Evolutionary conservation across 352 stramenopile species (phyloP).

Genomic region (Thalassiosira exigua): DNA sequence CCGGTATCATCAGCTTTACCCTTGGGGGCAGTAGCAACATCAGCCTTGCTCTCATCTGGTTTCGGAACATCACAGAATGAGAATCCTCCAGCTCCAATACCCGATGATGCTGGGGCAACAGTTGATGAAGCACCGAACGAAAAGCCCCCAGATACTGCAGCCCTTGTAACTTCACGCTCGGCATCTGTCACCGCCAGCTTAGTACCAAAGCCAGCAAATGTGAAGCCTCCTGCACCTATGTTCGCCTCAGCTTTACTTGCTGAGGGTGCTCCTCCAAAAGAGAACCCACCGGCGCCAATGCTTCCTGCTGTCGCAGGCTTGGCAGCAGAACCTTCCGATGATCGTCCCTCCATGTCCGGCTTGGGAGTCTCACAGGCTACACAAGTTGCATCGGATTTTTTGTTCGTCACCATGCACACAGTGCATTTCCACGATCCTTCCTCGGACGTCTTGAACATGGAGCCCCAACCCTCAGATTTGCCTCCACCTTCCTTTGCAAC

Average conservation of each 20-base stretch:
- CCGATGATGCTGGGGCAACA: conserved; percentile 4
- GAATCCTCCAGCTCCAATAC: conserved; percentile 46
- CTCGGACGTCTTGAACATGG: conserved; percentile 68
- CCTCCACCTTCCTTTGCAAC: conserved; percentile 10
- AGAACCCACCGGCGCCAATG: conserved; percentile 64
- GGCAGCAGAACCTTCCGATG: neutral
- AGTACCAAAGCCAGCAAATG: conserved; percentile 39
- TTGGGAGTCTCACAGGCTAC: conserved; percentile 80
- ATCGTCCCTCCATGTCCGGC: conserved; percentile 54
- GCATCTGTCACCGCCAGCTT: conserved; percentile 24
- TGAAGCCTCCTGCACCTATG: conserved; percentile 25
- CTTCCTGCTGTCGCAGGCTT: conserved; percentile 22
- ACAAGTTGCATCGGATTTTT: conserved; percentile 62
- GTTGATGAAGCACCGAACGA: conserved; percentile 9
- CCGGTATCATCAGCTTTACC: too few species aligned
- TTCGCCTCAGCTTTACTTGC: neutral
- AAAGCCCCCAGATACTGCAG: neutral
- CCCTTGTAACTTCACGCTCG: conserved; percentile 2
- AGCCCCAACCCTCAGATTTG: conserved; percentile 59
- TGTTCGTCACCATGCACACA: conserved; percentile 81
- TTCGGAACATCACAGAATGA: conserved; percentile 59
- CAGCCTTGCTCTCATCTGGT: conserved; percentile 6
- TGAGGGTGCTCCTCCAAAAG: conserved; percentile 47
- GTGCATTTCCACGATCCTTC: conserved; percentile 83
- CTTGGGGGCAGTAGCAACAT: neutral